Evolutionary conservation across 2,329 filamentous ascomycete genomes (phyloP).

Genomic region (Scedosporium minutisporum): DNA sequence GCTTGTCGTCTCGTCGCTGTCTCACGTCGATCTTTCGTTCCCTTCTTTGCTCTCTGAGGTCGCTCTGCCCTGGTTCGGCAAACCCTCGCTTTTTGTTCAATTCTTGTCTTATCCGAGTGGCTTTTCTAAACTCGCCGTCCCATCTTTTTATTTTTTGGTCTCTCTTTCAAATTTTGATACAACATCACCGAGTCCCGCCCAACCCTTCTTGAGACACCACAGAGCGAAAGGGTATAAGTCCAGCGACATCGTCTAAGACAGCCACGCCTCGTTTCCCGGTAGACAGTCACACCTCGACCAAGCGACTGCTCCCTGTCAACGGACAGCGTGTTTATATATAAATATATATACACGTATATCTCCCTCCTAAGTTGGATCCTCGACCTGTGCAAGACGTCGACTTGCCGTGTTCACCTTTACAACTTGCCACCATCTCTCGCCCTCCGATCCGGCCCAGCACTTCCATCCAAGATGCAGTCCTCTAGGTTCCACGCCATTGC

Average conservation of each 20-base stretch:
- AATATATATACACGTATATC: neutral
- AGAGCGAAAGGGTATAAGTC: neutral
- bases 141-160: neutral
- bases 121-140: neutral
- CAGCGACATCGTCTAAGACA: constrained; percentile 2
- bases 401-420: neutral
- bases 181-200: neutral
- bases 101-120: neutral
- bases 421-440: neutral
- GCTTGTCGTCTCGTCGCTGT: neutral
- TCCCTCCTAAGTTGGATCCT: neutral
- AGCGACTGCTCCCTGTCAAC: neutral
- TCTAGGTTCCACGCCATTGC: constrained; percentile 41
- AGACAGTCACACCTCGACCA: neutral
- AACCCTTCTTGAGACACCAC: neutral
- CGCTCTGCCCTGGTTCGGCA: constrained; percentile 5
- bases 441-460: neutral
- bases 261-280: neutral
- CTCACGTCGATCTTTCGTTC: neutral
- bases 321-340: too few relatives aligned
- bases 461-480: constrained; percentile 30
- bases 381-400: neutral
- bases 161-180: neutral
- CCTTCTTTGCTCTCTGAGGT: neutral
- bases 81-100: neutral